Evolutionary conservation across 192 early-diverging fungal species (phyloP), one percentile per base, ranked within the genome.

Genomic region (Phlyctochytrium bullatum): DNA sequence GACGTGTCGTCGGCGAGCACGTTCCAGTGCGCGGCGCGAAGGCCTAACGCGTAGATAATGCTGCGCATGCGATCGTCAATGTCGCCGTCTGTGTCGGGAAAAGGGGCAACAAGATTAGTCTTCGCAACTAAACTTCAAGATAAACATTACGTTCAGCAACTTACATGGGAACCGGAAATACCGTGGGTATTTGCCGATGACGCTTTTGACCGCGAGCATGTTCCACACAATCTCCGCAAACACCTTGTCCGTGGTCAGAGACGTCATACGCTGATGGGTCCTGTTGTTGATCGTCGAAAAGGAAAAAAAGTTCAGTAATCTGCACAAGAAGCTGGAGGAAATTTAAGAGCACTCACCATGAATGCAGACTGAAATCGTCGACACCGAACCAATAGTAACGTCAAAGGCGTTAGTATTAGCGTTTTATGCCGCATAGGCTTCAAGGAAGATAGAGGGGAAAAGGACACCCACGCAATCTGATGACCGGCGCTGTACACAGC

Each of bases 211-310:
- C 30, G 73, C 71, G 35, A 81, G 78, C 12, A 85, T 87, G 82
- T 86, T 90, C 57, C 79, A 78, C 25, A 92, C 63, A n/a, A 64
- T 25, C 68, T 90, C 88, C 50, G 84, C 83, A 40, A 90, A 65
- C 29, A 90, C 79, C 53, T 90, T 83, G 56, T 82, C 87, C 52
- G 85, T 88, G 3, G 87, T 82, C 59, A 85, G 59, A 6, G 80
- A 68, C 28, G 89, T 88, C 12, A 82, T 50, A 2, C 74, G 74
- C 20, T 72, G 64, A 52, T 90, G 88, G 14, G 87, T 76, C 72
- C 75, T 65, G 4, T 60, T 50, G 20, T 65, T 6, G 25, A 28
- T n/a, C n/a, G 63, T 62, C 27, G 10, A n/a, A n/a, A n/a, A n/a
- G n/a, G n/a, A n/a, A n/a, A n/a, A n/a, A n/a, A n/a, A n/a, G n/a